Percentiles rank a stretch among this genome's conserved stretches.
Evolutionary conservation across 2,329 filamentous ascomycete species (phyloP).

Genomic region (Aspergillus calidoustus): DNA sequence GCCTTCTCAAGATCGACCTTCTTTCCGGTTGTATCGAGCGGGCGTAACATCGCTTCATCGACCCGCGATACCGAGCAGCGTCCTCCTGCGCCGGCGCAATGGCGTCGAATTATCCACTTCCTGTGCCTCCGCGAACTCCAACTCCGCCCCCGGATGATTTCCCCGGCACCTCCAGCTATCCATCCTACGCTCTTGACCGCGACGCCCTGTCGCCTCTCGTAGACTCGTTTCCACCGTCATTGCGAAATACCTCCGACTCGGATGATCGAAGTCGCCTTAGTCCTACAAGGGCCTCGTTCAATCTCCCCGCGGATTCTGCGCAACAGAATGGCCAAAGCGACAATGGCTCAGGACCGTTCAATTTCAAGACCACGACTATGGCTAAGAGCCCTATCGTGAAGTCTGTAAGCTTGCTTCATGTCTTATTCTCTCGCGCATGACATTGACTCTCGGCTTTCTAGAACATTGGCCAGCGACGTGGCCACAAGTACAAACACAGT

Average conservation of each 20-base stretch:
- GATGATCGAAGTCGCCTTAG: slow-evolving; percentile 34
- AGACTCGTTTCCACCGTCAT: slow-evolving; percentile 38
- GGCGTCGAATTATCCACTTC: slow-evolving; percentile 64
- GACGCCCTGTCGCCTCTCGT: slow-evolving; percentile 54
- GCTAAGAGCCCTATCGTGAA: slow-evolving; percentile 73
- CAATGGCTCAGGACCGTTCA: slow-evolving; percentile 71
- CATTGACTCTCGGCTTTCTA: slow-evolving; percentile 42
- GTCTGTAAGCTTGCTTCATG: slow-evolving; percentile 57
- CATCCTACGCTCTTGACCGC: slow-evolving; percentile 43
- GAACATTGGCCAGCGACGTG: slow-evolving; percentile 88
- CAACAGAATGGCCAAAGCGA: slow-evolving; percentile 37
- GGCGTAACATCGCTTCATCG: not conserved
- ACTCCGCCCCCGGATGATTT: slow-evolving; percentile 64
- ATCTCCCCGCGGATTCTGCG: slow-evolving; percentile 35
- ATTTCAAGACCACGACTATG: slow-evolving; percentile 85
- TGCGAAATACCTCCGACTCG: slow-evolving; percentile 26
- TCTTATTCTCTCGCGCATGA: slow-evolving; percentile 14
- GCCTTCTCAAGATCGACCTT: not conserved
- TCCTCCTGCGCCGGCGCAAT: slow-evolving; percentile 44
- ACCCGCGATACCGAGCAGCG: slow-evolving; percentile 1
- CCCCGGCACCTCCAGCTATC: slow-evolving; percentile 27
- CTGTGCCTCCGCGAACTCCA: slow-evolving; percentile 65
- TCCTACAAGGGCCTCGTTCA: slow-evolving; percentile 42
- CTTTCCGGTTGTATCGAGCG: not conserved
- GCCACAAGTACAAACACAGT: slow-evolving; percentile 97